phyloP scores from a whole-genome alignment of 2,329 filamentous ascomycete genomes.

The Apiospora hydei region DNA sequence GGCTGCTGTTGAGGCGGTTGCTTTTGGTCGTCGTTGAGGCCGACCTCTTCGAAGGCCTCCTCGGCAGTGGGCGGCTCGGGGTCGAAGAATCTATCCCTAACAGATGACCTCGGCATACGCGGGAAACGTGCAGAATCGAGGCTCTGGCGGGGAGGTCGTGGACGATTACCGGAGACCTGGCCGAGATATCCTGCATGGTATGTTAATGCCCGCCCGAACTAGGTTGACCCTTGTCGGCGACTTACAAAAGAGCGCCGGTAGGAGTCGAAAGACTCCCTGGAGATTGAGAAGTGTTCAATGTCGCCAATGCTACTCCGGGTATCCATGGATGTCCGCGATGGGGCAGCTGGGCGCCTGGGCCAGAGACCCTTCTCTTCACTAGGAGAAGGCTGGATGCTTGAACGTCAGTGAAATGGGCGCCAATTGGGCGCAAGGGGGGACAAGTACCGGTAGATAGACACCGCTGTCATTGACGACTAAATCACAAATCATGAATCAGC shows the following conservation, averaged over 20 bases:
- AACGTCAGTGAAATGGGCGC: slow-evolving; percentile 23
- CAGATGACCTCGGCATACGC: slow-evolving; percentile 67
- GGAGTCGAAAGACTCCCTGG: slow-evolving; percentile 94
- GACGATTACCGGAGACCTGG: slow-evolving; percentile 76
- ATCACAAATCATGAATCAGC: slow-evolving; percentile 33
- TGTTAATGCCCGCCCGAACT: neutral
- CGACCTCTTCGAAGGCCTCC: slow-evolving; percentile 89
- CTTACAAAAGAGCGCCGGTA: slow-evolving; percentile 94
- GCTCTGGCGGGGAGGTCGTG: slow-evolving; percentile 74
- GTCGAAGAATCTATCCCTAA: slow-evolving; percentile 65
- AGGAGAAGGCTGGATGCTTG: slow-evolving; percentile 76
- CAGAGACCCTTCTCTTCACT: slow-evolving; percentile 85
- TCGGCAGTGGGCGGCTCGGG: slow-evolving; percentile 72
- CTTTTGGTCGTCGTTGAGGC: slow-evolving; percentile 78
- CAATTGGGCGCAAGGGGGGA: neutral
- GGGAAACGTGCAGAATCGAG: slow-evolving; percentile 77
- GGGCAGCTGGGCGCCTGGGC: slow-evolving; percentile 58
- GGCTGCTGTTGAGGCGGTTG: slow-evolving; percentile 52
- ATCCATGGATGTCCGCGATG: slow-evolving; percentile 63
- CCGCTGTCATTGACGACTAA: slow-evolving; percentile 95
- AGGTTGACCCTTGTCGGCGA: slow-evolving; percentile 31
- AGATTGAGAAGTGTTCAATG: slow-evolving; percentile 94
- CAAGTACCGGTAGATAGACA: slow-evolving; percentile 83
- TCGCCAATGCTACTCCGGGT: slow-evolving; percentile 71
- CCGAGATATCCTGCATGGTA: slow-evolving; percentile 81